A percentile compares a stretch with the other conserved stretches of the same genome.
Conservation (phyloP, 75 land plant genomes). For the Selaginella moellendorffii region DNA sequence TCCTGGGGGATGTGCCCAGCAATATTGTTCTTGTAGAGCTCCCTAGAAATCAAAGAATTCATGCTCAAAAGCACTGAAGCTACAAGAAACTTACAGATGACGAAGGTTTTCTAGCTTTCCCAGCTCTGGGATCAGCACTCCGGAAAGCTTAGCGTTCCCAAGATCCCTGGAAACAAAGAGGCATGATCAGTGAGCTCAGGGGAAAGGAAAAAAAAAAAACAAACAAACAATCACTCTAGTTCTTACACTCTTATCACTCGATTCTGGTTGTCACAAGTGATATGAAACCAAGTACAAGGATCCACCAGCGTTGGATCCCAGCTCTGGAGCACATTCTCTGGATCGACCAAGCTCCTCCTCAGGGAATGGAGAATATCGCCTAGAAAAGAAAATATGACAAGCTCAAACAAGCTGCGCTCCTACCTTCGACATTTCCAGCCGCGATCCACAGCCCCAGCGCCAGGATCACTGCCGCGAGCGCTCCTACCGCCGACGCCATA, state of each 20-base stretch:
- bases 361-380: conserved; percentile 4
- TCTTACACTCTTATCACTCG: conserved; percentile 4
- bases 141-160: conserved; percentile 6
- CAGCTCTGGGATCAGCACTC: conserved; percentile 1
- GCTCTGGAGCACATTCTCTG: not conserved
- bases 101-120: conserved; percentile 1
- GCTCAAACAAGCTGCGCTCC: not conserved
- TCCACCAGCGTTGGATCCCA: conserved; percentile 6
- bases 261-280: conserved; percentile 5
- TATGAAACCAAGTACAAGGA: conserved; percentile 9
- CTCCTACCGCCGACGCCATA: too few relatives aligned
- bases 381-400: not conserved
- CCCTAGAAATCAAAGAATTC: too few relatives aligned
- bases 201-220: not conserved
- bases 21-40: conserved; percentile 8
- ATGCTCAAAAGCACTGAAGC: too few relatives aligned
- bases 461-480: too few relatives aligned
- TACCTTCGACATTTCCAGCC: not conserved
- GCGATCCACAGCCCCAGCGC: not conserved
- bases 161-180: not conserved
- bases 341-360: not conserved
- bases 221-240: not conserved
- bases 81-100: conserved; percentile 5
- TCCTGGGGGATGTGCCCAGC: conserved; percentile 4
- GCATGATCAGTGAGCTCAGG: not conserved